Percentiles rank a stretch among this genome's conserved stretches.
These are phyloP conservation scores for Rhynchospora pubera DNA, from an alignment of 176 grass and related monocot genomes.

Conservation along the genomic window DNA sequence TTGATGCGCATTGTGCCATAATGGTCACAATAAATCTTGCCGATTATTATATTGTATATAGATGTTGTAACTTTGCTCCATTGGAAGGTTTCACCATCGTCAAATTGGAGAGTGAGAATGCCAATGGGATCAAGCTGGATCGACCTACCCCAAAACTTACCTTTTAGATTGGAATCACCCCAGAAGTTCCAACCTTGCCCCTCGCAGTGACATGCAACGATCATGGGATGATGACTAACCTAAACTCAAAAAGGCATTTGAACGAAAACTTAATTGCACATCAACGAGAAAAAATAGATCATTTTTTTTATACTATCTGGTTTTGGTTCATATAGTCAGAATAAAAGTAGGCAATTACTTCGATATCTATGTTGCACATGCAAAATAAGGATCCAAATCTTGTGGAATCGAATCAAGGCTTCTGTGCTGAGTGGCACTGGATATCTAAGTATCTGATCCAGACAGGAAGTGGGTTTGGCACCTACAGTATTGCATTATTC, in stretches of 20 bases:
- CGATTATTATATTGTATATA: conserved; percentile 99
- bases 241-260: conserved; percentile 10
- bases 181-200: conserved; percentile 92
- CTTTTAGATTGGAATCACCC: conserved; percentile 90
- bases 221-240: conserved; percentile 95
- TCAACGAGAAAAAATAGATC: neutral
- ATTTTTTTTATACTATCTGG: neutral
- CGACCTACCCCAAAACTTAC: conserved; percentile 95
- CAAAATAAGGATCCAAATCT: neutral
- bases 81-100: conserved; percentile 86
- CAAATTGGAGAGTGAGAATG: conserved; percentile 83
- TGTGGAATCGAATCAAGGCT: neutral
- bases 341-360: neutral
- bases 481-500: neutral
- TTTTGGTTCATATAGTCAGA: neutral
- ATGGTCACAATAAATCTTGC: conserved; percentile 98
- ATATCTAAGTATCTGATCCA: neutral
- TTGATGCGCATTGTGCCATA: conserved; percentile 93
- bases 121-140: conserved; percentile 98
- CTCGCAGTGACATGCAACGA: conserved; percentile 93
- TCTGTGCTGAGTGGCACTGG: neutral
- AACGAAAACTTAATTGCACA: neutral
- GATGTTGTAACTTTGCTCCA: conserved; percentile 99
- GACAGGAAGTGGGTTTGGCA: neutral
- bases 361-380: neutral